Conservation (phyloP, 2,329 filamentous ascomycete genomes). For the Exserohilum rostratum region DNA sequence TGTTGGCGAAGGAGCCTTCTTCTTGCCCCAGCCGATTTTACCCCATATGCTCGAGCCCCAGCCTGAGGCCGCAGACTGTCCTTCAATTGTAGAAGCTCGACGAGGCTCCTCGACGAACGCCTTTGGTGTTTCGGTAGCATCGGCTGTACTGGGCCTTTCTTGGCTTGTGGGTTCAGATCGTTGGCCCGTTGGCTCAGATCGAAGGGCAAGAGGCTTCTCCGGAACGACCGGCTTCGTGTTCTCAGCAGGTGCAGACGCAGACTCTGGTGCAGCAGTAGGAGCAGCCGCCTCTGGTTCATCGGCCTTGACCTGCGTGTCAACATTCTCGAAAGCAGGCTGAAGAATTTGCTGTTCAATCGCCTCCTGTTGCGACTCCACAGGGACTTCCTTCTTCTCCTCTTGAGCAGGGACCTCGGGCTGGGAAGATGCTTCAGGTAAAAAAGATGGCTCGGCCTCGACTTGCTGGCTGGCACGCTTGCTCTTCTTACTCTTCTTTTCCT, state of each 20-base stretch:
- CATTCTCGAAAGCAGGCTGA: slow-evolving; percentile 27
- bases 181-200: neutral
- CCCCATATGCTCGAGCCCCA: slow-evolving; percentile 38
- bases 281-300: slow-evolving; percentile 17
- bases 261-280: neutral
- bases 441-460: slow-evolving; percentile 14
- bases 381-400: slow-evolving; percentile 8
- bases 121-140: slow-evolving; percentile 4
- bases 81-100: slow-evolving; percentile 11
- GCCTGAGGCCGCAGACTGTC: slow-evolving; percentile 19
- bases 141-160: slow-evolving; percentile 7
- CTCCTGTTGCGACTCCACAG: slow-evolving; percentile 9
- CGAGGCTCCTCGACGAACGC: slow-evolving; percentile 7
- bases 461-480: slow-evolving; percentile 31
- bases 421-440: slow-evolving; percentile 12
- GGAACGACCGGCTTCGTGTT: neutral
- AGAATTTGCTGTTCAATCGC: slow-evolving; percentile 30
- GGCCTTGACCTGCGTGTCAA: slow-evolving; percentile 9
- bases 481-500: slow-evolving; percentile 44
- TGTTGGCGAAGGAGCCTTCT: slow-evolving; percentile 24
- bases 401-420: slow-evolving; percentile 9
- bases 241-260: neutral
- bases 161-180: neutral
- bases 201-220: slow-evolving; percentile 1
- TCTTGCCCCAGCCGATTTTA: slow-evolving; percentile 43